A percentile compares a stretch with the other conserved stretches of the same genome.
These are phyloP conservation scores for Phylloporus arenicola DNA, from an alignment of 768 basidiomycete species.

Conservation along the genomic window DNA sequence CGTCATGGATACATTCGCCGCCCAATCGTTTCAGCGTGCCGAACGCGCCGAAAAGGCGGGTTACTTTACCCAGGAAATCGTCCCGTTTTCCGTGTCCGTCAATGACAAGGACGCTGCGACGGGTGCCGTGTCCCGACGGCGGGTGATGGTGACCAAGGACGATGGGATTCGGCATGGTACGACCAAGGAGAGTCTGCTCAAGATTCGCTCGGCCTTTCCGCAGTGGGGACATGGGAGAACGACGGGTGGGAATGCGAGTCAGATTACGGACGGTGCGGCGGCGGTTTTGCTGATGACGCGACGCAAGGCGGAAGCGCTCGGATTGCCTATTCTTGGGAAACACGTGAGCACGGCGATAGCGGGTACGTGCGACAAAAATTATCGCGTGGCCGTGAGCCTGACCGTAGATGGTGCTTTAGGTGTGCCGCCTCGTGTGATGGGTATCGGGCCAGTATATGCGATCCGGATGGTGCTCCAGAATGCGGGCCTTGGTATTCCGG, in stretches of 20 bases:
- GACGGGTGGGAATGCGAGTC: conserved; percentile 84
- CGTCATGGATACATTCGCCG: conserved; percentile 71
- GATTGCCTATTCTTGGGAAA: conserved; percentile 70
- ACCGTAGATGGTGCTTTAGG: conserved; percentile 33
- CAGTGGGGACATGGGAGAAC: conserved; percentile 72
- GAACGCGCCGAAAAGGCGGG: conserved; percentile 68
- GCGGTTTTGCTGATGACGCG: conserved; percentile 78
- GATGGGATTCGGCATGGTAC: conserved; percentile 77
- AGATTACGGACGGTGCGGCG: conserved; percentile 81
- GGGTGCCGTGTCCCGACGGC: conserved; percentile 38
- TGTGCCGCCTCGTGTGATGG: conserved; percentile 79
- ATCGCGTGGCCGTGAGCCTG: not conserved
- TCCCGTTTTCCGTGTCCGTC: conserved; percentile 65
- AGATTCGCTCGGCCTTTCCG: conserved; percentile 73
- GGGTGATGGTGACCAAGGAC: conserved; percentile 58
- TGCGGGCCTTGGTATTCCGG: conserved; percentile 57
- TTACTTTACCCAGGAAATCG: conserved; percentile 63
- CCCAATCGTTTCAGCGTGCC: conserved; percentile 72
- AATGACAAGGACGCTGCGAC: conserved; percentile 50
- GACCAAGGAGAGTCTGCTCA: conserved; percentile 56
- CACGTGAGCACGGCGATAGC: conserved; percentile 67
- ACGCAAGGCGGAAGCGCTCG: conserved; percentile 69
- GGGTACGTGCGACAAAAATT: conserved; percentile 35
- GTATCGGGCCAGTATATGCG: conserved; percentile 78
- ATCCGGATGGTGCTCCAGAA: conserved; percentile 73